Evolutionary conservation across 768 basidiomycete genomes (phyloP), one percentile per base, ranked within the genome.

Genomic region (Leucosporidium creatinivorum): DNA sequence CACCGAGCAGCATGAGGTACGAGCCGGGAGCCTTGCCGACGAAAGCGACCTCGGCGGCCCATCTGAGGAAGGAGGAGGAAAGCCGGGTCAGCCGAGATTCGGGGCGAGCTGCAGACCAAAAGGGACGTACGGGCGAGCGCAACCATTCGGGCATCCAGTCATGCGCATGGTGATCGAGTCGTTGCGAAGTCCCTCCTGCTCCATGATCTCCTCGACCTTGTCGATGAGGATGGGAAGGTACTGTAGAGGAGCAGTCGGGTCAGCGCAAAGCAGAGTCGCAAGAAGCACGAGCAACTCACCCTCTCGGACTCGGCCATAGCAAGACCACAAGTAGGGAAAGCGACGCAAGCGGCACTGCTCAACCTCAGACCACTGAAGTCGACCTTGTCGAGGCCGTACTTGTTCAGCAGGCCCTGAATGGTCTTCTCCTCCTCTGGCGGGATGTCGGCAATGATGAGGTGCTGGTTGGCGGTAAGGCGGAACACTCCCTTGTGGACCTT

Each of bases 151-250:
- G 72, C 93, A 97, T 59, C 94, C 94, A 21, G 93, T 97, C 93
- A 98, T 97, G 62, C 94, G 85, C 94, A 99, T 97, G 68, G 97
- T 86, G 72, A 98, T 94, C 4, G 89, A 86, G 79, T 99, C 94
- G 77, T 96, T 87, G 56, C 94, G 83, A 51, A 98, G 81, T 25
- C 94, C 94, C 7, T 86, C 88, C 77, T 93, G 89, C 77, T 98
- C 96, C 75, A 89, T 90, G 9, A 97, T 88, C 79, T 86, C 86
- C 81, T 99, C 94, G 23, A 98, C 88, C 80, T 97, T 97, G 79
- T 91, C 87, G 66, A 98, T 83, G 50, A 98, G 85, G 19, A 97
- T 75, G 21, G 94, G 96, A 18, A 99, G 82, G 78, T 97, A 99
- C 88, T 89, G 73, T n/a, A n/a, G n/a, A n/a, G n/a, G n/a, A n/a